These are phyloP conservation scores for Scytalidium sp. DNA, from an alignment of 2,329 filamentous ascomycete genomes.

Conservation along the genomic window DNA sequence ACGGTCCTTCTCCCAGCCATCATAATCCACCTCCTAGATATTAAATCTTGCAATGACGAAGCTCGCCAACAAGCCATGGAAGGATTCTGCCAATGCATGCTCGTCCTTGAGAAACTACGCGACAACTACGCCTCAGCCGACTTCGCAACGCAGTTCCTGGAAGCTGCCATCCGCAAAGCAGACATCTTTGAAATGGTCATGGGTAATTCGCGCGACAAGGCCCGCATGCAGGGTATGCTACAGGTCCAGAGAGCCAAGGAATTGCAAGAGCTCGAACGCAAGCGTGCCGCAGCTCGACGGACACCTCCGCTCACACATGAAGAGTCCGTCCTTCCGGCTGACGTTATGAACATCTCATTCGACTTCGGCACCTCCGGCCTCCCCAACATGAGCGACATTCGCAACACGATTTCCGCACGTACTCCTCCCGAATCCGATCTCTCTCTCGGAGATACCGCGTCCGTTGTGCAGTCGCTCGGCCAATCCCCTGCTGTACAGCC, in stretches of 20 bases:
- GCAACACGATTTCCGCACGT: constrained; percentile 11
- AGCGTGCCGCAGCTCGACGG: not conserved
- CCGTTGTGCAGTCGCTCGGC: not conserved
- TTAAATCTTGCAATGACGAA: constrained; percentile 75
- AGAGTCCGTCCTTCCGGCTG: constrained; percentile 1
- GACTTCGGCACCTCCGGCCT: not conserved
- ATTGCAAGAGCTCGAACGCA: not conserved
- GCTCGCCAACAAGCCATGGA: constrained; percentile 71
- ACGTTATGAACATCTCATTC: constrained; percentile 5
- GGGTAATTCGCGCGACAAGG: constrained; percentile 1
- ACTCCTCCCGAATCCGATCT: constrained; percentile 15
- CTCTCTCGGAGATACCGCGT: not conserved
- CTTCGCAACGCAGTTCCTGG: constrained; percentile 92
- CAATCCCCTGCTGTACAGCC: not conserved
- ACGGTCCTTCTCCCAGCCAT: constrained; percentile 89
- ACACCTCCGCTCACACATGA: constrained; percentile 11
- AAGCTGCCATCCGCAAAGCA: constrained; percentile 84
- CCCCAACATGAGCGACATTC: not conserved
- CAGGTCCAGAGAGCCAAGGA: constrained; percentile 1
- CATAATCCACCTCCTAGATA: constrained; percentile 89
- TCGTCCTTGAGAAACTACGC: constrained; percentile 80
- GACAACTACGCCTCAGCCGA: constrained; percentile 94
- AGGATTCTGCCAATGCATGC: constrained; percentile 90
- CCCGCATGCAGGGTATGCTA: not conserved
- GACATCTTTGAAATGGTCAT: constrained; percentile 54